phyloP scores from a whole-genome alignment of 768 basidiomycete genomes.

The Collybiopsis confluens region DNA sequence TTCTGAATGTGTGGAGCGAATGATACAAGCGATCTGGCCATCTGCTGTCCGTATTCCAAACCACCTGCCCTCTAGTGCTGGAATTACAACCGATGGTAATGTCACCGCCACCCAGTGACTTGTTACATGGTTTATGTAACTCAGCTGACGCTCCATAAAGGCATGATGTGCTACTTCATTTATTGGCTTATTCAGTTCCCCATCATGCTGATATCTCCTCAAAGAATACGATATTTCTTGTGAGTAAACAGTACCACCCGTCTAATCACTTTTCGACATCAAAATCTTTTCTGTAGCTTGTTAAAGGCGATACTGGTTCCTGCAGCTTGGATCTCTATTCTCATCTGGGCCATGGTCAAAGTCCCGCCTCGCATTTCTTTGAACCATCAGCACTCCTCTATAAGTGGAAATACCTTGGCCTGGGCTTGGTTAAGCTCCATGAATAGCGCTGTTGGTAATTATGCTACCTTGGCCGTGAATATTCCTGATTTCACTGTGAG shows the following conservation, averaged over 20 bases:
- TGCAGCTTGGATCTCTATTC: conserved; percentile 60
- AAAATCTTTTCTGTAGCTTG: conserved; percentile 21
- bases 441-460: conserved; percentile 75
- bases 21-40: conserved; percentile 84
- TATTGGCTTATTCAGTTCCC: conserved; percentile 79
- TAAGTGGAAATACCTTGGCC: conserved; percentile 52
- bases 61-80: conserved; percentile 47
- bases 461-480: conserved; percentile 69
- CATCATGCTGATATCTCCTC: conserved; percentile 72
- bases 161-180: conserved; percentile 71
- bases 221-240: conserved; percentile 74
- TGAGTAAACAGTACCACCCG: not conserved
- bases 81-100: conserved; percentile 64
- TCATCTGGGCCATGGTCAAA: conserved; percentile 77
- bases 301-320: conserved; percentile 65
- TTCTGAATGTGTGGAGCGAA: conserved; percentile 76
- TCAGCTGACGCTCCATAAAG: conserved; percentile 24
- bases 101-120: no score
- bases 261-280: not conserved
- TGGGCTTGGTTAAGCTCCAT: conserved; percentile 79
- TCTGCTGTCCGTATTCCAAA: conserved; percentile 63
- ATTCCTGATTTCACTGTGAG: conserved; percentile 76
- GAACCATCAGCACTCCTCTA: conserved; percentile 42
- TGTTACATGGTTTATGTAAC: not conserved
- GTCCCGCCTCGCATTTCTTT: conserved; percentile 62